A percentile compares a stretch with the other conserved stretches of the same genome.
phyloP scores from a whole-genome alignment of 805 yeast species.

The Metschnikowia colocasiae region DNA sequence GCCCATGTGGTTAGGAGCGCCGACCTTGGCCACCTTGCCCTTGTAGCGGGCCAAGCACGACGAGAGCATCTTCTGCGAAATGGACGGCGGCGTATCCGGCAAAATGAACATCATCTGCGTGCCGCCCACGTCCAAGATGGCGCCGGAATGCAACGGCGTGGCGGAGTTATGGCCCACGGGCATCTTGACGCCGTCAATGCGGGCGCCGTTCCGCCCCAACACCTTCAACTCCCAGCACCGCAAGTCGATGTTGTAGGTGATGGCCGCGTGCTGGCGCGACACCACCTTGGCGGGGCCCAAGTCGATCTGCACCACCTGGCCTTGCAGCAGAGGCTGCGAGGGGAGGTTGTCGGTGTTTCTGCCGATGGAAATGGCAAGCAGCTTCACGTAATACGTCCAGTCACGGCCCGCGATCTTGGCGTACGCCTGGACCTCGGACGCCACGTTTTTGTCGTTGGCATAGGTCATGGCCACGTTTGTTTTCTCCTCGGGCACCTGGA shows the following conservation, averaged over 20 bases:
- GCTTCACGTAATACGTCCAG: slow-evolving; percentile 93
- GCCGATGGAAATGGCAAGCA: slow-evolving; percentile 75
- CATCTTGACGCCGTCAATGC: slow-evolving; percentile 69
- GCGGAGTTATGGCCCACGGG: slow-evolving; percentile 48
- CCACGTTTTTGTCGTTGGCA: slow-evolving; percentile 67
- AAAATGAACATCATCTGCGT: slow-evolving; percentile 98
- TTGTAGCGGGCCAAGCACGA: slow-evolving; percentile 35
- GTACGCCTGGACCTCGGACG: slow-evolving; percentile 91
- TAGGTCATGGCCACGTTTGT: slow-evolving; percentile 71
- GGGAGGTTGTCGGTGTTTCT: slow-evolving; percentile 58
- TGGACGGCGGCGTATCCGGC: slow-evolving; percentile 80
- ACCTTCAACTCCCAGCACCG: slow-evolving; percentile 86
- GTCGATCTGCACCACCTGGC: slow-evolving; percentile 66
- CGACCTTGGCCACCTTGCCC: slow-evolving; percentile 19
- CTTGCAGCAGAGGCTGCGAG: slow-evolving; percentile 18
- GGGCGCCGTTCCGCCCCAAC: slow-evolving; percentile 88
- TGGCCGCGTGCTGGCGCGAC: slow-evolving; percentile 82
- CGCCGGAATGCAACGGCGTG: slow-evolving; percentile 75
- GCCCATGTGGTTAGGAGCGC: slow-evolving; percentile 2
- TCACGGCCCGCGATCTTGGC: slow-evolving; percentile 90
- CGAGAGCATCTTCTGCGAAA: slow-evolving; percentile 48
- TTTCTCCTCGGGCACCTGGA: slow-evolving; percentile 65
- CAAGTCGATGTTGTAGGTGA: slow-evolving; percentile 67
- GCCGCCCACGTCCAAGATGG: slow-evolving; percentile 90
- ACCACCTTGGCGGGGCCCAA: slow-evolving; percentile 98